Conservation (phyloP, 169 alveolate species). For the Theileria orientalis region DNA sequence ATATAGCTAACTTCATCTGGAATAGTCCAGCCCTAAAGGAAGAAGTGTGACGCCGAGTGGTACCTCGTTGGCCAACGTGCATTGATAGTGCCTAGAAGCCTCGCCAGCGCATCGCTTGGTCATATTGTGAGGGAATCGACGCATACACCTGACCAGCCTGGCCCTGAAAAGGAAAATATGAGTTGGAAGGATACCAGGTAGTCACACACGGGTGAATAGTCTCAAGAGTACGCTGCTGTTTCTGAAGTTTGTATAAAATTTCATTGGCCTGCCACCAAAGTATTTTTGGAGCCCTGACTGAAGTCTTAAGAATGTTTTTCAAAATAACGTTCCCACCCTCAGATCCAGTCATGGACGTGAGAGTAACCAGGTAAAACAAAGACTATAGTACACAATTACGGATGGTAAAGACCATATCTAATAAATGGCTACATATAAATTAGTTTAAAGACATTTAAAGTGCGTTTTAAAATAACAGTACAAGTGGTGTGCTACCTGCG, state of each 20-base stretch:
- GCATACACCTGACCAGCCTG: conserved; percentile 67
- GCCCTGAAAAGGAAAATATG: conserved; percentile 22
- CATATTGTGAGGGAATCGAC: conserved; percentile 58
- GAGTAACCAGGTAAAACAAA: background rate
- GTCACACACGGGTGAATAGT: conserved; percentile 57
- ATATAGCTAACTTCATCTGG: conserved; percentile 48
- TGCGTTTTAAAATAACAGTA: background rate
- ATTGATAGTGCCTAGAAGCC: conserved; percentile 65
- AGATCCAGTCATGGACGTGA: conserved; percentile 41
- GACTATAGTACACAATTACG: background rate
- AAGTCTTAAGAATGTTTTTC: conserved; percentile 30
- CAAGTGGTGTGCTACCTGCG: conserved; percentile 23
- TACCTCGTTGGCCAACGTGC: conserved; percentile 46
- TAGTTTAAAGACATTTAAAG: background rate
- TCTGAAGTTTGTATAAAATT: conserved; percentile 57
- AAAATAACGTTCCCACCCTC: conserved; percentile 38
- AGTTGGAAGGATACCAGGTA: conserved; percentile 43
- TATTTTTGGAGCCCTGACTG: conserved; percentile 42
- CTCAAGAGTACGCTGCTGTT: conserved; percentile 34
- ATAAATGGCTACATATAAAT: background rate
- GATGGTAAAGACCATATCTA: background rate
- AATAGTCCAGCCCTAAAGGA: conserved; percentile 49
- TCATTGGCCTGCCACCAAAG: conserved; percentile 69
- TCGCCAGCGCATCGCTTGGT: conserved; percentile 50
- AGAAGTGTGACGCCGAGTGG: background rate